phyloP scores from a whole-genome alignment of 139 green algal genomes.

The Ettlia oleoabundans region DNA sequence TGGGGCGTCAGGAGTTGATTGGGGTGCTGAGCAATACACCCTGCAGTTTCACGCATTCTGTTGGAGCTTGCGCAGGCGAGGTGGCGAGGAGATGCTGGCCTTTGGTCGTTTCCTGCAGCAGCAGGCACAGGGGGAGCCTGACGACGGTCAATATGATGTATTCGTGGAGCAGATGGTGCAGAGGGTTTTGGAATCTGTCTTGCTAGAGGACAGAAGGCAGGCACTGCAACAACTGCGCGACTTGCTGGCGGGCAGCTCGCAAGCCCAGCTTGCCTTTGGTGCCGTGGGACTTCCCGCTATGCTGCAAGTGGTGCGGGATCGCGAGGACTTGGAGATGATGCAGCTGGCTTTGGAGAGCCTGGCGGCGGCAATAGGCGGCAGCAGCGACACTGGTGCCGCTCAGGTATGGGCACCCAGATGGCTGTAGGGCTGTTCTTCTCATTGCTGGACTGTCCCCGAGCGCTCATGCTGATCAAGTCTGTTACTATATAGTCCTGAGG shows the following conservation, averaged over 20 bases:
- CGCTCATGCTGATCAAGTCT: too few species aligned
- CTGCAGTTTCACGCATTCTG: too few species aligned
- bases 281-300: constrained; percentile 79
- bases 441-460: too few species aligned
- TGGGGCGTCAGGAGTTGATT: too few species aligned
- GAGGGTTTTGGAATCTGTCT: constrained; percentile 71
- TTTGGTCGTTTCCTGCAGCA: background rate
- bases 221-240: constrained; percentile 76
- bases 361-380: constrained; percentile 14
- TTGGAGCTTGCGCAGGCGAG: too few species aligned
- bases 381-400: background rate
- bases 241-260: constrained; percentile 61
- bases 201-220: constrained; percentile 77
- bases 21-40: too few species aligned
- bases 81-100: background rate
- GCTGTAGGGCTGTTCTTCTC: too few species aligned
- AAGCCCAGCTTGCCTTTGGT: constrained; percentile 67
- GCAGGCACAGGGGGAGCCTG: background rate
- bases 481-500: too few species aligned
- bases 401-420: background rate
- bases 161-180: constrained; percentile 85
- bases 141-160: constrained; percentile 4
- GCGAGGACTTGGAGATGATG: constrained; percentile 83
- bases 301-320: constrained; percentile 67
- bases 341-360: constrained; percentile 83